Percentiles rank a stretch among this genome's conserved stretches.
phyloP scores from a whole-genome alignment of 2,329 filamentous ascomycete species.

The Aspergillus neoniger region DNA sequence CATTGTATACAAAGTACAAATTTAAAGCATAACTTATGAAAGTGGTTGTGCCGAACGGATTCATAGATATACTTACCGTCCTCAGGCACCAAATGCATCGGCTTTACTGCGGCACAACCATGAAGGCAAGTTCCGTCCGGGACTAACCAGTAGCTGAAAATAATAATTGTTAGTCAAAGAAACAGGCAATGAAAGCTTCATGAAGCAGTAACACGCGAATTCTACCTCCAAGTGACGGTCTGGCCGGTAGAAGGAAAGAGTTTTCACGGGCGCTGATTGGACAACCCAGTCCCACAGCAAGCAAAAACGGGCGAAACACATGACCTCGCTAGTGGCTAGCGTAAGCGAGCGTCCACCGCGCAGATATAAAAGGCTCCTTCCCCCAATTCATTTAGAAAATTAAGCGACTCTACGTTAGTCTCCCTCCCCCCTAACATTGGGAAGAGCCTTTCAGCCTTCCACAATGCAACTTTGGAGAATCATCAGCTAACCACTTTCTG shows the following conservation, averaged over 20 bases:
- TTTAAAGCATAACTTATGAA: too few species aligned
- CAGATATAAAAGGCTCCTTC: slow-evolving; percentile 31
- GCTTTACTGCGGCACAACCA: too few species aligned
- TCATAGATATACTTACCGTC: too few species aligned
- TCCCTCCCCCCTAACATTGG: slow-evolving; percentile 28
- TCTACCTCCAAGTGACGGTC: neutral
- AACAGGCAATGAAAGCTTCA: neutral
- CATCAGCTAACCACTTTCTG: slow-evolving; percentile 23
- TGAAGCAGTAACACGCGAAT: neutral
- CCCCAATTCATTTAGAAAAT: slow-evolving; percentile 35
- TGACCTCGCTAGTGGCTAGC: slow-evolving; percentile 33
- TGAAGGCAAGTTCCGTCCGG: too few species aligned
- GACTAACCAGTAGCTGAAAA: too few species aligned
- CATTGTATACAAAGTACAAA: too few species aligned
- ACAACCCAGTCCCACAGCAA: neutral
- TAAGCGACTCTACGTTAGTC: slow-evolving; percentile 49
- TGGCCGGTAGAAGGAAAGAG: neutral
- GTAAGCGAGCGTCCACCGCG: neutral
- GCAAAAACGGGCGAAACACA: slow-evolving; percentile 24
- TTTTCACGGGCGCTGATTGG: slow-evolving; percentile 6
- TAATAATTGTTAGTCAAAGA: neutral
- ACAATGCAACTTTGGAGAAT: neutral
- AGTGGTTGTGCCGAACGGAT: too few species aligned
- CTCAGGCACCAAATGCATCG: too few species aligned
- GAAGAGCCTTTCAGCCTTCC: neutral